A percentile compares a stretch with the other conserved stretches of the same genome.
These are phyloP conservation scores for Candolleomyces aberdarensis DNA, from an alignment of 768 basidiomycete genomes.

Conservation along the genomic window DNA sequence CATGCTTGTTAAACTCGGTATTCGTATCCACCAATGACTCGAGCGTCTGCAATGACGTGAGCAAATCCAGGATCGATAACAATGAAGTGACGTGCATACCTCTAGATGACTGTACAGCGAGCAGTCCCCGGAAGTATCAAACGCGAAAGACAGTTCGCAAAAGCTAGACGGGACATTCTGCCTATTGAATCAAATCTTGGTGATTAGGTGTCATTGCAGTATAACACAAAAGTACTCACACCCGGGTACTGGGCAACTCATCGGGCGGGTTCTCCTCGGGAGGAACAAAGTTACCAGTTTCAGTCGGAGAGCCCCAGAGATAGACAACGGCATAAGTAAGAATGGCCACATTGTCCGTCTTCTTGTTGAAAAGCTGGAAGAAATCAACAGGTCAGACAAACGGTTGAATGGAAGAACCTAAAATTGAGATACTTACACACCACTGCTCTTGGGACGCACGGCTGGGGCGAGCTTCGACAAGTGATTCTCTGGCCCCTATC, in stretches of 20 bases:
- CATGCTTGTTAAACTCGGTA: not conserved
- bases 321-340: not conserved
- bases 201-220: no score
- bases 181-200: not conserved
- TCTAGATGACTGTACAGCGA: not conserved
- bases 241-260: not conserved
- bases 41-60: not conserved
- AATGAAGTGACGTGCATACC: not conserved
- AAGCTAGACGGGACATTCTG: not conserved
- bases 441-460: no score
- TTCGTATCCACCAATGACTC: not conserved
- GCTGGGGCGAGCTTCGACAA: not conserved
- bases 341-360: not conserved
- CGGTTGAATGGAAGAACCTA: no score
- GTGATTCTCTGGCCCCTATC: not conserved
- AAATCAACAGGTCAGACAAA: no score
- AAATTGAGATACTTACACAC: no score
- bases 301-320: not conserved
- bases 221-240: not conserved
- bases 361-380: not conserved
- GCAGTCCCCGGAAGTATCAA: not conserved
- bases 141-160: not conserved
- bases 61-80: not conserved
- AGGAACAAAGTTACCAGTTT: not conserved
- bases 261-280: not conserved